phyloP scores from a whole-genome alignment of 306 rosid genomes.

The Dalbergia cultrata region DNA sequence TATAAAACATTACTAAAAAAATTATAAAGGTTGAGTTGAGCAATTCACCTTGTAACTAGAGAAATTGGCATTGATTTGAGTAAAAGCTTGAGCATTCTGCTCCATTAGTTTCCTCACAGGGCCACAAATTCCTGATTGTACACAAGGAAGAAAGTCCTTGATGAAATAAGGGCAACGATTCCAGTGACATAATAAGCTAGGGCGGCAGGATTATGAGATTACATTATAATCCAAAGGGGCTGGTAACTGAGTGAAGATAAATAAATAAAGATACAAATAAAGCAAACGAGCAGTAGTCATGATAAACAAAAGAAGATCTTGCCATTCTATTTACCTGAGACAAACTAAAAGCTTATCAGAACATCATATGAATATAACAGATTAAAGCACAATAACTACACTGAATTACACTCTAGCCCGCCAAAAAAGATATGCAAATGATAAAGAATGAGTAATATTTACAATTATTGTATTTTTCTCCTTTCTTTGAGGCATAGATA shows the following conservation, averaged over 20 bases:
- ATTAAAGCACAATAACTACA: background rate
- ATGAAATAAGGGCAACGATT: conserved; percentile 35
- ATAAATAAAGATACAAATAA: too few relatives aligned
- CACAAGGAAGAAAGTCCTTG: conserved; percentile 45
- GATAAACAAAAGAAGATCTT: background rate
- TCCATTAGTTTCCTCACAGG: conserved; percentile 82
- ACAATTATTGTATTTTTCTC: background rate
- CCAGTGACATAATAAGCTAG: conserved; percentile 6
- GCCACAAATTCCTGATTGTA: conserved; percentile 69
- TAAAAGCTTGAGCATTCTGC: conserved; percentile 84
- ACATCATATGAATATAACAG: conserved; percentile 13
- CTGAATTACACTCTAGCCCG: background rate
- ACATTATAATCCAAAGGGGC: background rate
- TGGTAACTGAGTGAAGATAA: background rate
- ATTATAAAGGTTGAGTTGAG: conserved; percentile 24
- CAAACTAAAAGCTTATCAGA: conserved; percentile 31
- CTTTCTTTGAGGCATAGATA: too few relatives aligned
- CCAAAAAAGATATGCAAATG: background rate
- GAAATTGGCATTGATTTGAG: conserved; percentile 78
- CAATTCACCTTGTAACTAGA: conserved; percentile 81
- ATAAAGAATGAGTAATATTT: background rate
- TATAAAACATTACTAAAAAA: conserved; percentile 9
- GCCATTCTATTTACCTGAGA: background rate
- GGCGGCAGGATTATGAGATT: background rate
- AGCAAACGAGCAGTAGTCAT: background rate